Evolutionary conservation across 331 rosid species (phyloP).

Genomic region (Erythrophleum ivorense): DNA sequence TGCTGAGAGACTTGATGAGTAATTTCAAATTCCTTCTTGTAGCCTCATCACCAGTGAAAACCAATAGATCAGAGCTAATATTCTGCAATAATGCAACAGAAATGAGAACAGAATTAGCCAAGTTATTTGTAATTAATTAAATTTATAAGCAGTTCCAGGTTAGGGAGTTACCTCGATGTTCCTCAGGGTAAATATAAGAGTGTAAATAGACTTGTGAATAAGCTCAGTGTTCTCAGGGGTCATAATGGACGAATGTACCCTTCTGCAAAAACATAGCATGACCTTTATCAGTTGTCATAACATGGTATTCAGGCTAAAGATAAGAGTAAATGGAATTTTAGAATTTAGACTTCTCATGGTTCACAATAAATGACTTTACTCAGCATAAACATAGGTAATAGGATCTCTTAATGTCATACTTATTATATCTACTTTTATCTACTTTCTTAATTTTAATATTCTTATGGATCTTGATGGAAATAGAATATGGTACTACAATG

Average conservation of each 20-base stretch:
- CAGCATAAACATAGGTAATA: constrained; percentile 39
- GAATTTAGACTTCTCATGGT: constrained; percentile 63
- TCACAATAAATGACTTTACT: constrained; percentile 51
- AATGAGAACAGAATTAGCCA: constrained; percentile 9
- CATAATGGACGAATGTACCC: constrained; percentile 66
- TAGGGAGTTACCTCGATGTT: constrained; percentile 70
- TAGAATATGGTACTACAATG: background rate
- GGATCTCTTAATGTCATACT: constrained; percentile 33
- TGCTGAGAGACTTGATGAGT: constrained; percentile 85
- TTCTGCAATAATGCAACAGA: constrained; percentile 51
- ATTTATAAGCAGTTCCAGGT: background rate
- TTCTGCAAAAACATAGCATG: constrained; percentile 53
- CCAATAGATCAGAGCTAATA: constrained; percentile 76
- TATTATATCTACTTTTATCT: constrained; percentile 17
- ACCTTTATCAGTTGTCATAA: constrained; percentile 38
- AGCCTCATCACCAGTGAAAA: constrained; percentile 83
- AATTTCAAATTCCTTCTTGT: constrained; percentile 72
- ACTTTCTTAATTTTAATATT: background rate
- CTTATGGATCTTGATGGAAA: background rate
- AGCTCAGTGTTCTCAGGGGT: constrained; percentile 80
- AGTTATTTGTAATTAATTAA: background rate
- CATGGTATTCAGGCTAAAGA: constrained; percentile 50
- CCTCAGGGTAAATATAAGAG: constrained; percentile 75
- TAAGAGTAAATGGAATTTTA: constrained; percentile 49
- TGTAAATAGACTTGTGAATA: constrained; percentile 75